A percentile compares a stretch with the other conserved stretches of the same genome.
Conservation (phyloP, 129 eudicot genomes). For the Oenanthe sinensis region DNA sequence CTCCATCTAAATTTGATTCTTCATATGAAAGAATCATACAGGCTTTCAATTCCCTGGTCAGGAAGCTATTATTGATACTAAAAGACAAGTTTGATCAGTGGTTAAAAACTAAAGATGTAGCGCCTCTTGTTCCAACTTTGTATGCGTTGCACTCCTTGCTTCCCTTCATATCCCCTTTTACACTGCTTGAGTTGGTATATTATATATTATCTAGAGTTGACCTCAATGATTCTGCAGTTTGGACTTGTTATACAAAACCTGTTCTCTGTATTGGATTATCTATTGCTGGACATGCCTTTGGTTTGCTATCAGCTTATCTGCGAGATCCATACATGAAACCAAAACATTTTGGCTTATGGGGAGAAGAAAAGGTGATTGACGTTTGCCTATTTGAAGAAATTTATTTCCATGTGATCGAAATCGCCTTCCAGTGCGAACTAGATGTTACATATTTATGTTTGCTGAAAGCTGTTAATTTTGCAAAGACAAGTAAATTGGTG, state of each 20-base stretch:
- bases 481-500: conserved; percentile 21
- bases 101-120: conserved; percentile 30
- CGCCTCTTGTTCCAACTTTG: conserved; percentile 46
- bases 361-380: conserved; percentile 24
- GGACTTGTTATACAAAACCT: conserved; percentile 25
- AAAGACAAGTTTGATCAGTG: conserved; percentile 47
- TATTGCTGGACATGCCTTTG: conserved; percentile 59
- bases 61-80: conserved; percentile 40
- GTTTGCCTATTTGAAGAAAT: conserved; percentile 50
- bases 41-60: conserved; percentile 29
- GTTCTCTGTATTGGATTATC: conserved; percentile 53
- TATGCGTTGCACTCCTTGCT: conserved; percentile 45
- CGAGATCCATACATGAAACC: conserved; percentile 17
- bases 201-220: conserved; percentile 50
- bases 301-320: conserved; percentile 27
- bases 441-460: conserved; percentile 59
- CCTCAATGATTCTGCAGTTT: conserved; percentile 21
- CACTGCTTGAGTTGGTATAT: conserved; percentile 63
- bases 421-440: conserved; percentile 37
- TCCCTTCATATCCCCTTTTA: conserved; percentile 65
- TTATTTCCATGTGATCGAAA: conserved; percentile 37
- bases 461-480: conserved; percentile 59
- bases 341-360: conserved; percentile 17
- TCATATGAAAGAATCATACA: conserved; percentile 20
- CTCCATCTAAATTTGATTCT: conserved; percentile 12